Conservation (phyloP, 176 grass and related monocot genomes). For the Metroxylon sagu region DNA sequence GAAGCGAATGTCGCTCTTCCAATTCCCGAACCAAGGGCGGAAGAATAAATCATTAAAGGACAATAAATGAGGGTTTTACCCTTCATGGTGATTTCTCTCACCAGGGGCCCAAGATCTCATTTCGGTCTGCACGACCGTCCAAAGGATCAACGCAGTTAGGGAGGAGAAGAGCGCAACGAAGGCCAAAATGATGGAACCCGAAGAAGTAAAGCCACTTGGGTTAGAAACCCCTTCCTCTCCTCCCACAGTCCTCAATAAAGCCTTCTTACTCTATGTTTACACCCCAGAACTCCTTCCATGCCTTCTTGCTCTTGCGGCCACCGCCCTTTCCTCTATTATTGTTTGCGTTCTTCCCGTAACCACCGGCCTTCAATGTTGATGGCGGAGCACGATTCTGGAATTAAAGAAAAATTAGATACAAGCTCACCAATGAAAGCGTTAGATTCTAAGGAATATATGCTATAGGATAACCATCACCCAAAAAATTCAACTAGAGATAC, state of each 20-base stretch:
- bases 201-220: conserved; percentile 58
- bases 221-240: conserved; percentile 25
- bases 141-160: conserved; percentile 91
- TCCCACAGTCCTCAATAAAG: conserved; percentile 41
- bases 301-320: conserved; percentile 2
- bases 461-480: too few species aligned
- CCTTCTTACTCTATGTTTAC: conserved; percentile 78
- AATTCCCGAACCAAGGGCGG: too few species aligned
- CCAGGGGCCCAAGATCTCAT: too few species aligned
- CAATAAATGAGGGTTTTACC: conserved; percentile 9
- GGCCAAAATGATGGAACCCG: conserved; percentile 33
- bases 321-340: background rate
- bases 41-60: background rate
- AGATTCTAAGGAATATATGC: too few species aligned
- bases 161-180: conserved; percentile 82
- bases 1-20: too few species aligned
- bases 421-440: too few species aligned
- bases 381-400: too few species aligned
- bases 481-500: too few species aligned
- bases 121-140: conserved; percentile 75
- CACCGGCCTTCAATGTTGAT: background rate
- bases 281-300: conserved; percentile 77
- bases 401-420: too few species aligned
- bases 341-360: conserved; percentile 28
- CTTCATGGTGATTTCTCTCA: conserved; percentile 68